phyloP scores from a whole-genome alignment of 2,329 filamentous ascomycete species.

The Neoascochyta sp. region DNA sequence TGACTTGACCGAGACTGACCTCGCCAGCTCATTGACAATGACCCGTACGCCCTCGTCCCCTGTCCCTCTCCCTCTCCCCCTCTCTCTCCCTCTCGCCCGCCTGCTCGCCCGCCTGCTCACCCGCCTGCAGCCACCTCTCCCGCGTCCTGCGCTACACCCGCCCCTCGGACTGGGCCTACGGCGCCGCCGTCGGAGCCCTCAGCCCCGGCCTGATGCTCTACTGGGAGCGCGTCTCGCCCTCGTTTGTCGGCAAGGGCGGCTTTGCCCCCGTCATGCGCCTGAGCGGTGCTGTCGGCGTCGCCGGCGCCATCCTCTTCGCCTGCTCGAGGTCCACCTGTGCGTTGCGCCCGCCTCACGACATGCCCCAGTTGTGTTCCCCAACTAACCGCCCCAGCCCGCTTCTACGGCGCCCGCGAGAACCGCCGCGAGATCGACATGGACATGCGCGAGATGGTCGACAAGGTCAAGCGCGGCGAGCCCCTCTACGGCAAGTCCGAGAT shows the following conservation, averaged over 20 bases:
- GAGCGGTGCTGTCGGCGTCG: slow-evolving; percentile 65
- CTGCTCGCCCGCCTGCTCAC: slow-evolving; percentile 18
- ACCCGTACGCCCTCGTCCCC: slow-evolving; percentile 92
- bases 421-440: slow-evolving; percentile 88
- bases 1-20: too few relatives aligned
- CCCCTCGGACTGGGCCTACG: slow-evolving; percentile 74
- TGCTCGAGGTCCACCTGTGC: slow-evolving; percentile 81
- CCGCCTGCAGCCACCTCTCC: slow-evolving; percentile 69
- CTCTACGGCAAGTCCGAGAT: slow-evolving; percentile 79
- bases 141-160: slow-evolving; percentile 86
- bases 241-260: slow-evolving; percentile 75
- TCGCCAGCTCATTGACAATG: slow-evolving; percentile 93
- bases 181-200: slow-evolving; percentile 63
- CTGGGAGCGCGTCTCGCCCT: slow-evolving; percentile 82
- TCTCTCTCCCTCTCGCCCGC: slow-evolving; percentile 5
- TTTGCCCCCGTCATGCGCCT: slow-evolving; percentile 82
- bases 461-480: slow-evolving; percentile 87
- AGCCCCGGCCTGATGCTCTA: slow-evolving; percentile 70
- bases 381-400: slow-evolving; percentile 71
- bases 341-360: slow-evolving; percentile 38
- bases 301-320: slow-evolving; percentile 78
- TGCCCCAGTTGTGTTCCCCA: too few relatives aligned
- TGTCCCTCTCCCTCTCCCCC: slow-evolving; percentile 2
- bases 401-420: slow-evolving; percentile 95
- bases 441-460: slow-evolving; percentile 96